These are phyloP conservation scores for Ustilago trichophora DNA, from an alignment of 1,284 basidiomycete species.

Conservation along the genomic window DNA sequence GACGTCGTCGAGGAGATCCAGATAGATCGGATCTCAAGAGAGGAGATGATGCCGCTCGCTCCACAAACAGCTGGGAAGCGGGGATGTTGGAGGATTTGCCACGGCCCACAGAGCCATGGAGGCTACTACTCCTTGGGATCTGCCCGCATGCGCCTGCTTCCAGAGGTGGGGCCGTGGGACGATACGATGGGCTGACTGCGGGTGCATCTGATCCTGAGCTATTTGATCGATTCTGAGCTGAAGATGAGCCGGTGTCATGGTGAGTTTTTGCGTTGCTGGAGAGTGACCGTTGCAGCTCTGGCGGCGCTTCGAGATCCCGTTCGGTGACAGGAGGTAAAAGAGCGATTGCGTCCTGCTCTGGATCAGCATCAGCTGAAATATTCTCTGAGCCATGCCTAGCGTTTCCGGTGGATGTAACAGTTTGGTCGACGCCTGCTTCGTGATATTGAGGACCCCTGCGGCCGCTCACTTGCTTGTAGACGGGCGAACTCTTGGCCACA, in stretches of 20 bases:
- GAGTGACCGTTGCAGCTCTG: not conserved
- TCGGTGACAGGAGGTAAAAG: slow-evolving; percentile 28
- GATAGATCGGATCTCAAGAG: not conserved
- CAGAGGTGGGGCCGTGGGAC: not conserved
- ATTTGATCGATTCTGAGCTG: not conserved
- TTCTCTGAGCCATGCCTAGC: not conserved
- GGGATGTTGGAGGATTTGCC: not conserved
- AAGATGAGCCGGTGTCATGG: no score
- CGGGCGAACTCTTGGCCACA: not conserved
- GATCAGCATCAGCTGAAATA: not conserved
- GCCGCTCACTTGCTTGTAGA: slow-evolving; percentile 41
- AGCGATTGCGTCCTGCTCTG: not conserved
- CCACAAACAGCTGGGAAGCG: not conserved
- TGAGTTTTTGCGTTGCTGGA: not conserved
- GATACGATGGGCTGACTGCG: not conserved
- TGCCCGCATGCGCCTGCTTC: not conserved
- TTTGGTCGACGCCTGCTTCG: not conserved
- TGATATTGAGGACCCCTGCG: slow-evolving; percentile 29
- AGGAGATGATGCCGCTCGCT: slow-evolving; percentile 3
- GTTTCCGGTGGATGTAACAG: not conserved
- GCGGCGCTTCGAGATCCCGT: slow-evolving; percentile 10
- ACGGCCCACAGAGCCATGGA: slow-evolving; percentile 14
- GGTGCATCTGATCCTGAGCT: not conserved
- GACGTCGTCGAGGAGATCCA: slow-evolving; percentile 17
- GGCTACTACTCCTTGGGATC: slow-evolving; percentile 38